Evolutionary conservation across 441 rosid species (phyloP).

Genomic region (Adansonia madagascariensis): DNA sequence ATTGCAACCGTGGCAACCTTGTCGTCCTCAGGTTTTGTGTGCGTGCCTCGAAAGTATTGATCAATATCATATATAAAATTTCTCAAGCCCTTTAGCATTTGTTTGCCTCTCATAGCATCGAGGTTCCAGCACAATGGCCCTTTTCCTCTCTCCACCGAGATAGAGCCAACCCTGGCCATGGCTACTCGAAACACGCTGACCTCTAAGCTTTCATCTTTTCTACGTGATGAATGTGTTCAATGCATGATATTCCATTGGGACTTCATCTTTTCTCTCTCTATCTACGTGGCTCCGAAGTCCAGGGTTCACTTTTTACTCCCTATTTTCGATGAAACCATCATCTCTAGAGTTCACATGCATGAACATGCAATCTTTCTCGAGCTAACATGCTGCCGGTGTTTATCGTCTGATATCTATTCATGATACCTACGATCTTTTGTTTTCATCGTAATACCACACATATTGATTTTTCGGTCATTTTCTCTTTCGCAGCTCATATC

Average conservation of each 20-base stretch:
- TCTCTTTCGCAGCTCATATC: conserved; percentile 56
- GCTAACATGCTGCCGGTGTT: neutral
- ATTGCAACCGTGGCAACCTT: neutral
- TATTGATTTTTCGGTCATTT: neutral
- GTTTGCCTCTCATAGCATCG: neutral
- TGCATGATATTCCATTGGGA: neutral
- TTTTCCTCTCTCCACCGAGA: neutral
- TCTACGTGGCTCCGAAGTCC: neutral
- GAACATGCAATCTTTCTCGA: neutral
- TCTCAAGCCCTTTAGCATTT: neutral
- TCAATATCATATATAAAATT: neutral
- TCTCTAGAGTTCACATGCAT: neutral
- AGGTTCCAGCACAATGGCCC: neutral
- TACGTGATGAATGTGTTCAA: neutral
- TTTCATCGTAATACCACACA: neutral
- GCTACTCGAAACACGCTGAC: neutral
- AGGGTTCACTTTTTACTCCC: neutral
- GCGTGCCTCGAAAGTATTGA: neutral
- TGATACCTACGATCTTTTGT: neutral
- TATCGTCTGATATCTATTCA: neutral
- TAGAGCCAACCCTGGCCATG: neutral
- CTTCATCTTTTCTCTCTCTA: neutral
- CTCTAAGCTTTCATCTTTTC: neutral
- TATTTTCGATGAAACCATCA: neutral
- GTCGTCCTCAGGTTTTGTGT: neutral